These are phyloP conservation scores for Mycena galericulata DNA, from an alignment of 768 basidiomycete species.

Conservation along the genomic window DNA sequence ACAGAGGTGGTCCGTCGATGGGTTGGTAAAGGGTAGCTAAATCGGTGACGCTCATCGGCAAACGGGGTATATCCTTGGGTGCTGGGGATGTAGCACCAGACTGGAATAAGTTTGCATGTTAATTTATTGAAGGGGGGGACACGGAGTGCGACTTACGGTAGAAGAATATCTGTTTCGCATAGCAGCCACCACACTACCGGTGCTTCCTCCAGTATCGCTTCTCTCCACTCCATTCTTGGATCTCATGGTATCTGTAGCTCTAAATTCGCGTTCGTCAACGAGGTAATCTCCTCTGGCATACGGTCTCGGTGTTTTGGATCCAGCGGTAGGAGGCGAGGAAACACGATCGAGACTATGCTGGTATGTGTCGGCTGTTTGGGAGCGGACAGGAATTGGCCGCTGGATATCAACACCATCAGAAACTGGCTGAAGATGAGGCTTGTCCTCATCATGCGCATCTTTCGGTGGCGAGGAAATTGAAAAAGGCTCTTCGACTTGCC, in stretches of 20 bases:
- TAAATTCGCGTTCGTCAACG: slow-evolving; percentile 49
- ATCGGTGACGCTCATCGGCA: slow-evolving; percentile 72
- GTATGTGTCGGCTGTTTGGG: slow-evolving; percentile 31
- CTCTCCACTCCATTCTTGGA: slow-evolving; percentile 53
- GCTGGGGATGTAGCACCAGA: slow-evolving; percentile 64
- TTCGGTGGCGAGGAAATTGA: slow-evolving; percentile 27
- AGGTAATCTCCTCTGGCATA: slow-evolving; percentile 35
- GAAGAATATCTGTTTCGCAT: slow-evolving; percentile 74
- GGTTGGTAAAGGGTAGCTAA: slow-evolving; percentile 74
- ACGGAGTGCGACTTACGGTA: slow-evolving; percentile 55
- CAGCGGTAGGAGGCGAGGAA: slow-evolving; percentile 1
- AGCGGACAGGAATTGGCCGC: slow-evolving; percentile 33
- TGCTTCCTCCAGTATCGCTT: slow-evolving; percentile 65
- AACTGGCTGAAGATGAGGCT: background rate
- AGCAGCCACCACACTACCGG: slow-evolving; percentile 72
- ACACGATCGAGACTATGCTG: slow-evolving; percentile 21
- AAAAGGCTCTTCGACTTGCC: slow-evolving; percentile 29
- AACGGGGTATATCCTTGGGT: slow-evolving; percentile 70
- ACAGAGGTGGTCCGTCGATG: slow-evolving; percentile 50
- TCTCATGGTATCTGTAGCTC: slow-evolving; percentile 30
- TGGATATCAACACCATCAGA: slow-evolving; percentile 18
- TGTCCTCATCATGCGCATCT: background rate
- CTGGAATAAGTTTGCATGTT: slow-evolving; percentile 44
- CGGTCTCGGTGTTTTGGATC: slow-evolving; percentile 3
- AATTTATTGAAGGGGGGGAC: slow-evolving; percentile 15